Percentiles rank a stretch among this genome's conserved stretches.
Conservation (phyloP, 129 eudicot genomes). For the Gnaphalium uliginosum region DNA sequence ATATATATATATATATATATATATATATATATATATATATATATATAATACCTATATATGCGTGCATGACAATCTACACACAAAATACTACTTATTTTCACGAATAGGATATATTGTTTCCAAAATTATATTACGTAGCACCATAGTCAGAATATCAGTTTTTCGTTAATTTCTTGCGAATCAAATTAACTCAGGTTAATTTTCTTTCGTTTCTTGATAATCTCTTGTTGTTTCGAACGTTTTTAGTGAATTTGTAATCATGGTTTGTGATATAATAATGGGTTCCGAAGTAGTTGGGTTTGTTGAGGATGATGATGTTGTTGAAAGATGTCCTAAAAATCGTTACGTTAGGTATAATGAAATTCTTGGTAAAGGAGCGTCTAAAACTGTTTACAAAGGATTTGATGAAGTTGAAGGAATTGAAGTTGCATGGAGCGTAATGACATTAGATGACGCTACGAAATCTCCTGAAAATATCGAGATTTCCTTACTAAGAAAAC, state of each 20-base stretch:
- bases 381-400: neutral
- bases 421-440: neutral
- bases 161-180: too few relatives aligned
- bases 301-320: neutral
- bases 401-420: constrained; percentile 1
- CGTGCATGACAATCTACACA: too few relatives aligned
- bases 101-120: too few relatives aligned
- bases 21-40: too few relatives aligned
- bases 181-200: too few relatives aligned
- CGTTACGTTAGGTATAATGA: neutral
- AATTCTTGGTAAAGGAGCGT: neutral
- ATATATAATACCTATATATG: too few relatives aligned
- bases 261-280: neutral
- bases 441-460: neutral
- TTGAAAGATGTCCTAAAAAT: neutral
- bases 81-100: too few relatives aligned
- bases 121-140: too few relatives aligned
- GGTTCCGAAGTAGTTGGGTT: neutral
- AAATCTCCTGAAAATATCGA: neutral
- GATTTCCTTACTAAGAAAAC: neutral
- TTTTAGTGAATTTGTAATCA: neutral
- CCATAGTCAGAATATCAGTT: too few relatives aligned
- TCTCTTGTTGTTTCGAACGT: neutral
- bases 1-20: too few relatives aligned
- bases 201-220: too few relatives aligned